Percentiles rank a stretch among this genome's conserved stretches.
Evolutionary conservation across 2,329 filamentous ascomycete genomes (phyloP).

Genomic region (Incumbomyces lentus): DNA sequence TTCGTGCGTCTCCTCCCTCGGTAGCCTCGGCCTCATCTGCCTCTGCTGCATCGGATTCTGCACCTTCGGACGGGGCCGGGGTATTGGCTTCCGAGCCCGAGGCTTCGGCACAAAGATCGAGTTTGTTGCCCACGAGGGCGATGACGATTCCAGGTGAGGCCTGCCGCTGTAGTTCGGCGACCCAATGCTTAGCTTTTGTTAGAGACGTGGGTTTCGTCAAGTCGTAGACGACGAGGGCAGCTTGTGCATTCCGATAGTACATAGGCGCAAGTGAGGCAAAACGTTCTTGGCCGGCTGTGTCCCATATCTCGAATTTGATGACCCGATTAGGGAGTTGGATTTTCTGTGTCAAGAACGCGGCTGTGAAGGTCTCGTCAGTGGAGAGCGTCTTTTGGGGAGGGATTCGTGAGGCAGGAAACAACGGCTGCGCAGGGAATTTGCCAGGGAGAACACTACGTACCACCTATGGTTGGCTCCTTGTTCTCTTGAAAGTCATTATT

Average conservation of each 20-base stretch:
- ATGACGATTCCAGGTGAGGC: conserved; percentile 95
- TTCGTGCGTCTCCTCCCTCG: conserved; percentile 64
- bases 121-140: conserved; percentile 91
- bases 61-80: conserved; percentile 26
- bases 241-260: conserved; percentile 99
- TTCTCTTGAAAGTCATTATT: conserved; percentile 99
- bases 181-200: conserved; percentile 97
- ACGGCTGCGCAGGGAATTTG: too few species aligned
- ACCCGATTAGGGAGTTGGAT: conserved; percentile 82
- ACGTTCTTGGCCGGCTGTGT: conserved; percentile 94
- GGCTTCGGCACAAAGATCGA: conserved; percentile 63
- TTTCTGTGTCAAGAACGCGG: conserved; percentile 97
- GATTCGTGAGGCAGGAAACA: too few species aligned
- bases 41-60: conserved; percentile 25
- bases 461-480: conserved; percentile 98
- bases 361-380: conserved; percentile 36
- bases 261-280: conserved; percentile 94
- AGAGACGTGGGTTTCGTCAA: conserved; percentile 93
- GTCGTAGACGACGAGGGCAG: conserved; percentile 95
- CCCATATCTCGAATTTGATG: conserved; percentile 94
- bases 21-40: conserved; percentile 44
- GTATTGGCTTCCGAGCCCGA: conserved; percentile 35
- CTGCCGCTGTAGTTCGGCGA: conserved; percentile 91
- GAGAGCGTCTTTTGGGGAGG: too few species aligned
- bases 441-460: conserved; percentile 39